Base-by-base conservation (phyloP, 306 rosid genomes). In the Mucuna pruriens region DNA sequence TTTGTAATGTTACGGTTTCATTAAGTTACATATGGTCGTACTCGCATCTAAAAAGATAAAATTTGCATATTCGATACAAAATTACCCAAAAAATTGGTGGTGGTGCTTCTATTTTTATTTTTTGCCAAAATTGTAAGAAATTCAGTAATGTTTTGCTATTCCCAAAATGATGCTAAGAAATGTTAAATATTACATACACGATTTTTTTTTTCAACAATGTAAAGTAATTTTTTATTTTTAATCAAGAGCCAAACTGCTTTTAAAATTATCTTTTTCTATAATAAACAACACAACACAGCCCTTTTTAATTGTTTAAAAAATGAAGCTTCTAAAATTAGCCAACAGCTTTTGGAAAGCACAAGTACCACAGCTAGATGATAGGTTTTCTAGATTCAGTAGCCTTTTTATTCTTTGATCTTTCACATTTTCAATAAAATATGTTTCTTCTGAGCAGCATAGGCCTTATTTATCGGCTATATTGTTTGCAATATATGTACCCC, bases 391-490 rank as follows among this genome's bases (percentile, higher is more conserved):
- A 58, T 58, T 25, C 38, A 26, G 38, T 58, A 58, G 38, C 52
- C 17, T 79, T 46, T 31, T 52, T 72, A 23, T 46, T 36, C 31
- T 65, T 74, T 76, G 25, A 44, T 69, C 36, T 42, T 51, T 48
- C 58, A 64, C 68, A 57, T 48, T 73, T 49, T 73, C 68, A 63
- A 17, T 71, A 78, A 69, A 78, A 78, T 61, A 8, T 25, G 33
- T 20, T 51, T 70, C 44, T 29, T 71, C 19, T 23, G 22, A 62
- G 39, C 71, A 58, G 55, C 76, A 74, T 19, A 57, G 10, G 34
- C 19, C 74, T 55, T 36, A 45, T 66, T 25, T 57, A 38, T 69
- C 12, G 52, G 40, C 71, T 78, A 42, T 55, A 51, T 17, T 31
- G 38, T 36, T 71, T 77, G 63, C 70, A 62, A 62, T 62, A 62